A percentile compares a stretch with the other conserved stretches of the same genome.
Evolutionary conservation across 2,329 filamentous ascomycete species (phyloP).

Genomic region (Talaromyces sp.): DNA sequence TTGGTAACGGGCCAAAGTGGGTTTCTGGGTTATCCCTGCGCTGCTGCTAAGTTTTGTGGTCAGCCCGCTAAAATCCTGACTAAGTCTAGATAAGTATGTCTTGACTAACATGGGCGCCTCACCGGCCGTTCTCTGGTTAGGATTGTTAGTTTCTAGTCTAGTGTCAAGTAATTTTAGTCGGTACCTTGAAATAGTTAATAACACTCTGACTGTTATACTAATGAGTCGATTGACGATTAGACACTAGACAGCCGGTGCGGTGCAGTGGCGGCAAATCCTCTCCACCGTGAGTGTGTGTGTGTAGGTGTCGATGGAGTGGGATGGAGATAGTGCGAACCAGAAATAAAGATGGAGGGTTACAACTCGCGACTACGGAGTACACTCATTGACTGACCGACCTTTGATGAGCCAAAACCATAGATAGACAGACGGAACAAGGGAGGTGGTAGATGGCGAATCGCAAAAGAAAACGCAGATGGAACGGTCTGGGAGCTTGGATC

Average conservation of each 20-base stretch:
- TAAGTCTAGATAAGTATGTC: neutral
- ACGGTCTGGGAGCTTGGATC: slow-evolving; percentile 11
- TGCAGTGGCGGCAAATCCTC: neutral
- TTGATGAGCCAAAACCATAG: neutral
- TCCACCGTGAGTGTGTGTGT: neutral
- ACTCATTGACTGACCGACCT: neutral
- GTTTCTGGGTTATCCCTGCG: neutral
- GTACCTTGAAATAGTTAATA: neutral
- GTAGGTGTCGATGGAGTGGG: neutral
- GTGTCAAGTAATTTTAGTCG: neutral
- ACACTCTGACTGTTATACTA: neutral
- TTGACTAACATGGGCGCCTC: neutral
- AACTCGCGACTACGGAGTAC: neutral
- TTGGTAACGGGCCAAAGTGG: slow-evolving; percentile 3
- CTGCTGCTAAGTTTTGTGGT: neutral
- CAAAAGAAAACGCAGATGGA: neutral
- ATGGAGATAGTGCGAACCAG: neutral
- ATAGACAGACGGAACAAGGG: slow-evolving; percentile 1
- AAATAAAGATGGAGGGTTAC: slow-evolving; percentile 1
- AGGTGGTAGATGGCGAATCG: neutral
- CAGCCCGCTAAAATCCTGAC: neutral
- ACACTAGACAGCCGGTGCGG: neutral
- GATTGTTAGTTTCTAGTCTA: neutral
- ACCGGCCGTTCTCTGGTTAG: neutral
- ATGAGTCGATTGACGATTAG: neutral